Base-by-base conservation (phyloP, 768 basidiomycete genomes). In the Psilocybe cyanescens region DNA sequence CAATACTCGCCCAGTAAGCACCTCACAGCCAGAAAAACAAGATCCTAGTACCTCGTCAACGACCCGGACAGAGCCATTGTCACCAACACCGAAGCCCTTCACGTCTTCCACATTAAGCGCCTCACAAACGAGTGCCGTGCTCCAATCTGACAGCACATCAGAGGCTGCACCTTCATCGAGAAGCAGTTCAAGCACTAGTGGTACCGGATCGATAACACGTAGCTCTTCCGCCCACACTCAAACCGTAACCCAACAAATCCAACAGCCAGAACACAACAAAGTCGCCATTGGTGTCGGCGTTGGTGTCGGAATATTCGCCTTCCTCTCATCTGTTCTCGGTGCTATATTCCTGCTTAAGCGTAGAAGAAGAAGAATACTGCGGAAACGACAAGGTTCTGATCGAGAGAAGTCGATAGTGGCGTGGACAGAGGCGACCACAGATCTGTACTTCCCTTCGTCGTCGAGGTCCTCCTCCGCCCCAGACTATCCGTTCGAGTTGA, bases 341-440 rank as follows among this genome's bases (percentile, higher is more conserved):
- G 16, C 12, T 3, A 17, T 53, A 4, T 35, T 53, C 6, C 7
- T 53, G n/a, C 8, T 53, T 4, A 19, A 31, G 31, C 51, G 51
- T 17, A 12, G 33, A 53, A n/a, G 51, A 2, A 17, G 1, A 4
- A n/a, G 3, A 14, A n/a, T 6, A 30, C 4, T 3, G 29, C 30
- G 28, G 17, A 51, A 29, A 29, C 16, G 16, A n/a, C 16, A 16
- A 17, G 8, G 11, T 44, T 6, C 7, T 4, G 51, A 53, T 6
- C 31, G 33, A 2, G 51, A 53, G n/a, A 53, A 53, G 16, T 53
- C 51, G 8, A 53, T 37, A 7, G 4, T 53, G 14, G 51, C 51
- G 5, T 53, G 51, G 51, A 53, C 51, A 12, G 51, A 53, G 16
- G 51, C 51, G 29, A 53, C 51, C 29, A 33, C 51, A 5, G 51